These are phyloP conservation scores for Zymoseptoria brevis DNA, from an alignment of 2,329 filamentous ascomycete species.

Conservation along the genomic window DNA sequence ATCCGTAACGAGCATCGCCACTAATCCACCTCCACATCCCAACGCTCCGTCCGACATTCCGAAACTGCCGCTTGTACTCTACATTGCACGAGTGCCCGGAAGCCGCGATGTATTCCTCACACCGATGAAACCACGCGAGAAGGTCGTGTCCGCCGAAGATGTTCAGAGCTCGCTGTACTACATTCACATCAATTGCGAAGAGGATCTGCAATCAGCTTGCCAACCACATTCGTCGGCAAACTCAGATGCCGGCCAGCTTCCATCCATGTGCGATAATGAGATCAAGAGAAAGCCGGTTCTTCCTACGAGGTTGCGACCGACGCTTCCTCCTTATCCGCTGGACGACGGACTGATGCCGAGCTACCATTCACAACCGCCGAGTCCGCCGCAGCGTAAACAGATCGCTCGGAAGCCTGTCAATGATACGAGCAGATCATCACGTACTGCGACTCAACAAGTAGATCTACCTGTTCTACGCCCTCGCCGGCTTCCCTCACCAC, in stretches of 20 bases:
- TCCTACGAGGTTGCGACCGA: constrained; percentile 10
- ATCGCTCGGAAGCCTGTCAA: constrained; percentile 22
- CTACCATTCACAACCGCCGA: not conserved
- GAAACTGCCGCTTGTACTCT: constrained; percentile 69
- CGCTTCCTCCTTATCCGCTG: constrained; percentile 15
- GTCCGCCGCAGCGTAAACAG: constrained; percentile 8
- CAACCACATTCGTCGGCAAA: constrained; percentile 15
- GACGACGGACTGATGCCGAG: constrained; percentile 7
- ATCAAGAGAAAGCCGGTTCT: constrained; percentile 14
- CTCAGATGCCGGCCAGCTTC: constrained; percentile 15
- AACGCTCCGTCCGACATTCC: constrained; percentile 62
- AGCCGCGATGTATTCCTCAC: constrained; percentile 90
- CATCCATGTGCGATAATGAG: constrained; percentile 9
- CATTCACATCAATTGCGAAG: constrained; percentile 62
- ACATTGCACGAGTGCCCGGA: constrained; percentile 88
- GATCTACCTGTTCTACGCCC: constrained; percentile 17
- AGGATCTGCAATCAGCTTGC: constrained; percentile 44
- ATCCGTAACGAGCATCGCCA: constrained; percentile 68
- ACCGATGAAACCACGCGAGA: constrained; percentile 77
- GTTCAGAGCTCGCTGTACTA: constrained; percentile 86
- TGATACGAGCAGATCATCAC: not conserved
- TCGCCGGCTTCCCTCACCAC: constrained; percentile 21
- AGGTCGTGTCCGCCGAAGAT: constrained; percentile 81
- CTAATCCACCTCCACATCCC: constrained; percentile 80
- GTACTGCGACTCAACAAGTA: not conserved